Conservation (phyloP, 768 basidiomycete species). For the Arthromyces matolae region DNA sequence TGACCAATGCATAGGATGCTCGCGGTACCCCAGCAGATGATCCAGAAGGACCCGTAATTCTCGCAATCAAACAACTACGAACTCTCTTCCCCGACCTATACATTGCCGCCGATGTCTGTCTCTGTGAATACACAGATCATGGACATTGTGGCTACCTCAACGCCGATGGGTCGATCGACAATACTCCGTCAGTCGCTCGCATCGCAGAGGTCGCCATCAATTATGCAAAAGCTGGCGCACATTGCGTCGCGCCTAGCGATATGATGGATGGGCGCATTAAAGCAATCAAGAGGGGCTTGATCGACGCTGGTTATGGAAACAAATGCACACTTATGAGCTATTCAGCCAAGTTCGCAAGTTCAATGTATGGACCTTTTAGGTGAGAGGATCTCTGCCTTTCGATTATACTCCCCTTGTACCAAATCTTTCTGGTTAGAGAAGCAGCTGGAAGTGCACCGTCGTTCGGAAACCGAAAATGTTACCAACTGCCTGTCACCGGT, state of each 20-base stretch:
- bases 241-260: conserved; percentile 97
- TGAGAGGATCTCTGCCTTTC: too few relatives aligned
- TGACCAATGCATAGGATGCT: too few relatives aligned
- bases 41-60: conserved; percentile 86
- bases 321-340: conserved; percentile 93
- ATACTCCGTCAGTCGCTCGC: conserved; percentile 74
- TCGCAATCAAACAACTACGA: conserved; percentile 79
- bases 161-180: conserved; percentile 72
- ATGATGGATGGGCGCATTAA: conserved; percentile 99
- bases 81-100: conserved; percentile 78
- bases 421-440: conserved; percentile 72
- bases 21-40: conserved; percentile 90
- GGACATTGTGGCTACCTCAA: conserved; percentile 91
- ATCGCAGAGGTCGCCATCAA: conserved; percentile 89
- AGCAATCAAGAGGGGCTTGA: conserved; percentile 82
- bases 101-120: conserved; percentile 92
- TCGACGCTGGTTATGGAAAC: conserved; percentile 83
- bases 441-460: conserved; percentile 96
- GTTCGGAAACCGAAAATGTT: conserved; percentile 96
- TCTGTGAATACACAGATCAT: conserved; percentile 99
- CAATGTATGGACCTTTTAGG: conserved; percentile 95
- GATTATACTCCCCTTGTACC: too few relatives aligned
- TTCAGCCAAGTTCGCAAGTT: conserved; percentile 95
- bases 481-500: conserved; percentile 88
- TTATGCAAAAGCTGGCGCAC: conserved; percentile 94